Percentiles rank a stretch among this genome's conserved stretches.
Conservation (phyloP, 2,329 filamentous ascomycete genomes). For the Fusarium tjaetaba region DNA sequence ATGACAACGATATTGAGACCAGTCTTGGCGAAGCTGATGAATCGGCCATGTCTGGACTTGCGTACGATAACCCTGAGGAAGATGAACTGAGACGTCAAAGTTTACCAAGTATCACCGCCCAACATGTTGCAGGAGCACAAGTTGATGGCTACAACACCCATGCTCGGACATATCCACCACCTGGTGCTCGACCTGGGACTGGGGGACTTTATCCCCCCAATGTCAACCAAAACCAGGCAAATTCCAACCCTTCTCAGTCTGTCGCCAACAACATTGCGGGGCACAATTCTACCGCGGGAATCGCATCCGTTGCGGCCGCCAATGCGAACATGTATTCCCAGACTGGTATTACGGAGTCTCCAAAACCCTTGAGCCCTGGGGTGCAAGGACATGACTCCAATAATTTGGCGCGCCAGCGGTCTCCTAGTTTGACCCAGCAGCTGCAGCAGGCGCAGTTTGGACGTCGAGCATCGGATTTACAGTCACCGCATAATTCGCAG, state of each 20-base stretch:
- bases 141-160: slow-evolving; percentile 65
- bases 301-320: slow-evolving; percentile 58
- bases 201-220: slow-evolving; percentile 71
- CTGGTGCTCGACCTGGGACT: slow-evolving; percentile 62
- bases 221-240: slow-evolving; percentile 64
- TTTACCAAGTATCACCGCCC: slow-evolving; percentile 78
- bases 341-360: slow-evolving; percentile 83
- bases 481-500: slow-evolving; percentile 61
- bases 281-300: slow-evolving; percentile 61
- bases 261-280: slow-evolving; percentile 54
- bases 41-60: slow-evolving; percentile 64
- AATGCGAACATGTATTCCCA: slow-evolving; percentile 74
- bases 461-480: slow-evolving; percentile 65
- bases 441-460: slow-evolving; percentile 70
- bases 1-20: slow-evolving; percentile 76
- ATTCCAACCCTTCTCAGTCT: slow-evolving; percentile 65
- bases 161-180: slow-evolving; percentile 82
- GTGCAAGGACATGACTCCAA: slow-evolving; percentile 62
- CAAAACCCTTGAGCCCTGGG: slow-evolving; percentile 82
- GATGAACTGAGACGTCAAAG: slow-evolving; percentile 73
- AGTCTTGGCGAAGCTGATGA: slow-evolving; percentile 63
- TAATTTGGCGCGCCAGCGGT: slow-evolving; percentile 65
- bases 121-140: slow-evolving; percentile 68
- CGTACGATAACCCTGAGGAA: slow-evolving; percentile 68
- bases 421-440: slow-evolving; percentile 72